Conservation (phyloP, 2,329 filamentous ascomycete genomes). For the Chaetoscypha palmicola region DNA sequence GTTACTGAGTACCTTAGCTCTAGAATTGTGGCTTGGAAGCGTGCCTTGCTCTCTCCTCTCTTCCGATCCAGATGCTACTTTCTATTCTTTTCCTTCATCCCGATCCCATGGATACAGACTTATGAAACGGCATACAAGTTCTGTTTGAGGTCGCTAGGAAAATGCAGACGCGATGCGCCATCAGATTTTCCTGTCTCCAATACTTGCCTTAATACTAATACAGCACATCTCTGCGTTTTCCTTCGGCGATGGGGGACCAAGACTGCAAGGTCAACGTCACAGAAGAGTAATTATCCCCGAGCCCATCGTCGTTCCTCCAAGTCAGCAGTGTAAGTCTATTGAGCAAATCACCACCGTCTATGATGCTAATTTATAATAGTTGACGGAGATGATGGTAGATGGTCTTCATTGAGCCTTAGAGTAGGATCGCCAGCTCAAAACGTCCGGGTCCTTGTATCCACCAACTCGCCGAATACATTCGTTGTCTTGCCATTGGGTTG, state of each 20-base stretch:
- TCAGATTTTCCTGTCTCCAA: not conserved
- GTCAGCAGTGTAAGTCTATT: slow-evolving; percentile 15
- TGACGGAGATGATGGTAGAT: slow-evolving; percentile 59
- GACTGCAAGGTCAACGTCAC: not conserved
- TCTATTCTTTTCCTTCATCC: not conserved
- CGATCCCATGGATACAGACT: not conserved
- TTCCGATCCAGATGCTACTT: not conserved
- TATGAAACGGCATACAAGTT: not conserved
- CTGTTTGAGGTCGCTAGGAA: not conserved
- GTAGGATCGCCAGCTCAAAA: slow-evolving; percentile 46
- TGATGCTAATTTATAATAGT: slow-evolving; percentile 29
- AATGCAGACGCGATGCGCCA: slow-evolving; percentile 6
- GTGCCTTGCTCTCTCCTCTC: not conserved
- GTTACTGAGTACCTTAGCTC: too few relatives aligned
- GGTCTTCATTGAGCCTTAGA: slow-evolving; percentile 60
- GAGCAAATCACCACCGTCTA: not conserved
- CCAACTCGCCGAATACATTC: slow-evolving; percentile 33
- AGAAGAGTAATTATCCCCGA: slow-evolving; percentile 1
- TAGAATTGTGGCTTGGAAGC: not conserved
- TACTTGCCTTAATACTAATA: not conserved
- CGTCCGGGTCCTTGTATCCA: slow-evolving; percentile 35
- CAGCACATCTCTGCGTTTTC: not conserved
- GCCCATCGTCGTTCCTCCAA: slow-evolving; percentile 16
- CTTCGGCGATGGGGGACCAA: not conserved
- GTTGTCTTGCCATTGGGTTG: slow-evolving; percentile 31